phyloP scores from a whole-genome alignment of 371 early-diverging fungal genomes.

The Rhizopus sp. region DNA sequence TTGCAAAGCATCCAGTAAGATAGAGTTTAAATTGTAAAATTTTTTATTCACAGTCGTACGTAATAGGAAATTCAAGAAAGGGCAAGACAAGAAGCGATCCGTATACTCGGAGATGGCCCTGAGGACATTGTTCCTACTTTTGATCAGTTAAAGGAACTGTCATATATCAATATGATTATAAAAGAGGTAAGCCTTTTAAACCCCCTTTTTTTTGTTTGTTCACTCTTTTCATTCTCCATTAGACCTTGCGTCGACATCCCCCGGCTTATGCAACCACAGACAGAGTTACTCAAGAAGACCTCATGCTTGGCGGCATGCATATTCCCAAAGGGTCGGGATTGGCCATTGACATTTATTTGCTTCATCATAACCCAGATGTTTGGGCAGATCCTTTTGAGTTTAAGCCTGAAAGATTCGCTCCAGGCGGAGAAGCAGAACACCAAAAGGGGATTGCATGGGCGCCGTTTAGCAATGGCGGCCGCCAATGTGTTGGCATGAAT shows the following conservation, averaged over 20 bases:
- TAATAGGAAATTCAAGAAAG: constrained; percentile 47
- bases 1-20: constrained; percentile 49
- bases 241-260: constrained; percentile 47
- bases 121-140: constrained; percentile 44
- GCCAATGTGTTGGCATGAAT: constrained; percentile 58
- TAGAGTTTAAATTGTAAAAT: not conserved
- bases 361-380: constrained; percentile 38
- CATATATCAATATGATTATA: constrained; percentile 48
- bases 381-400: constrained; percentile 47
- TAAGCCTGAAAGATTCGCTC: constrained; percentile 51
- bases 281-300: constrained; percentile 32
- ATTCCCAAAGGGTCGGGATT: constrained; percentile 47
- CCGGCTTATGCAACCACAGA: constrained; percentile 25
- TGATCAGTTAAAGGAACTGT: constrained; percentile 42
- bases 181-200: constrained; percentile 24
- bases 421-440: constrained; percentile 31
- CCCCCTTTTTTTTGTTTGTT: not conserved
- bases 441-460: constrained; percentile 43
- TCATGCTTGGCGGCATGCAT: constrained; percentile 32
- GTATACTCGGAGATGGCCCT: constrained; percentile 50
- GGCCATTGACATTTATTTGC: constrained; percentile 33
- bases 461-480: constrained; percentile 50
- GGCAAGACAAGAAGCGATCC: constrained; percentile 53
- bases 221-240: constrained; percentile 6
- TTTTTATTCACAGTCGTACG: not conserved